Conservation (phyloP, 257 asterid species). For the Paraleonurus japonicus region DNA sequence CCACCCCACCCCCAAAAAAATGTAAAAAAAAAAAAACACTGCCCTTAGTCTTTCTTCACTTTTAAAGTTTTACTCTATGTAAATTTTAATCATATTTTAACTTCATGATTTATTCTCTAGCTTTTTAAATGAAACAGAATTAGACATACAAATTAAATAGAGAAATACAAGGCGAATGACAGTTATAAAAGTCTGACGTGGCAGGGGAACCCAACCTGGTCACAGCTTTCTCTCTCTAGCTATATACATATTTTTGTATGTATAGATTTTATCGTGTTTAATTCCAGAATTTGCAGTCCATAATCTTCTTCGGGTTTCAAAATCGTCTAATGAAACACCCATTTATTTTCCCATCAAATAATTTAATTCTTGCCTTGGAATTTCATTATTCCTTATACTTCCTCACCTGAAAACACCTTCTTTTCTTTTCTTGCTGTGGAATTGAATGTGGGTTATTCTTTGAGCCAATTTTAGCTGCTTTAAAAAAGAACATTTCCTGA, state of each 20-base stretch:
- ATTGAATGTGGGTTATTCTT: conserved; percentile 30
- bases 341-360: neutral
- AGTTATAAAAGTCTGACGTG: conserved; percentile 37
- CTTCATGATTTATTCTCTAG: no score
- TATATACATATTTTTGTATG: conserved; percentile 5
- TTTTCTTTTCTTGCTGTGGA: conserved; percentile 35
- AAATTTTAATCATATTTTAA: no score
- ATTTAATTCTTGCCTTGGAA: conserved; percentile 26
- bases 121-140: no score
- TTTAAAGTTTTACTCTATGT: no score
- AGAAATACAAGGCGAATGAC: neutral
- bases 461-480: conserved; percentile 31
- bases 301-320: conserved; percentile 16
- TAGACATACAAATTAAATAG: neutral
- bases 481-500: conserved; percentile 27
- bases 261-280: neutral
- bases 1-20: no score
- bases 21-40: no score
- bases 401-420: conserved; percentile 33
- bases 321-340: conserved; percentile 17
- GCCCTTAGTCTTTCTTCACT: no score
- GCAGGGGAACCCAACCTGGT: conserved; percentile 29
- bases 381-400: conserved; percentile 21
- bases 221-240: conserved; percentile 23
- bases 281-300: neutral